phyloP scores from a whole-genome alignment of 2,329 filamentous ascomycete species.

The Alternaria solani region DNA sequence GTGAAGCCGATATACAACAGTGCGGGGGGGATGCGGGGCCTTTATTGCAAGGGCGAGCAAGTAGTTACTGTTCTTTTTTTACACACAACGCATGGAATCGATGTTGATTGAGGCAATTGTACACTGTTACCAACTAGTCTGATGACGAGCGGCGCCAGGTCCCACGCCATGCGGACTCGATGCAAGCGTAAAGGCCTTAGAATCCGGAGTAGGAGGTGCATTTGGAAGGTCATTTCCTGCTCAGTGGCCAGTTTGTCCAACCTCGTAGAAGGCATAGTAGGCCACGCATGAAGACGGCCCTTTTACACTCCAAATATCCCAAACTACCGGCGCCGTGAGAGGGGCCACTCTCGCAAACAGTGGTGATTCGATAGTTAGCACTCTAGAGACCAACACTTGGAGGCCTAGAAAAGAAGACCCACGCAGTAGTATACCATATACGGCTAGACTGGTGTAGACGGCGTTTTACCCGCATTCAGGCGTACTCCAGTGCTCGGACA shows the following conservation, averaged over 20 bases:
- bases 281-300: neutral
- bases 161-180: neutral
- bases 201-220: neutral
- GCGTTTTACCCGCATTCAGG: constrained; percentile 1
- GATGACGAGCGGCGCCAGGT: neutral
- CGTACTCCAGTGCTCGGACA: neutral
- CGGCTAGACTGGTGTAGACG: constrained; percentile 1
- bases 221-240: neutral
- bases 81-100: neutral
- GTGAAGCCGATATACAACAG: neutral
- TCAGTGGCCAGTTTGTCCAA: neutral
- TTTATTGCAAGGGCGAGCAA: neutral
- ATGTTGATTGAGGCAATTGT: neutral
- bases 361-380: neutral
- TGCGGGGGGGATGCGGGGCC: neutral
- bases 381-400: neutral
- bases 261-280: neutral
- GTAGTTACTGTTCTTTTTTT: neutral
- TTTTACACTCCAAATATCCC: neutral
- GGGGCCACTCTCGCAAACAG: neutral
- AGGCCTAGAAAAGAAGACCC: neutral
- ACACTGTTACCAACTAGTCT: neutral
- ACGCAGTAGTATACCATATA: neutral
- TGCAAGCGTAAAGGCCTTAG: neutral
- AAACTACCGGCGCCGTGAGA: neutral